A percentile compares a stretch with the other conserved stretches of the same genome.
Conservation (phyloP, 2,329 filamentous ascomycete species). For the Alternaria gansuensis region DNA sequence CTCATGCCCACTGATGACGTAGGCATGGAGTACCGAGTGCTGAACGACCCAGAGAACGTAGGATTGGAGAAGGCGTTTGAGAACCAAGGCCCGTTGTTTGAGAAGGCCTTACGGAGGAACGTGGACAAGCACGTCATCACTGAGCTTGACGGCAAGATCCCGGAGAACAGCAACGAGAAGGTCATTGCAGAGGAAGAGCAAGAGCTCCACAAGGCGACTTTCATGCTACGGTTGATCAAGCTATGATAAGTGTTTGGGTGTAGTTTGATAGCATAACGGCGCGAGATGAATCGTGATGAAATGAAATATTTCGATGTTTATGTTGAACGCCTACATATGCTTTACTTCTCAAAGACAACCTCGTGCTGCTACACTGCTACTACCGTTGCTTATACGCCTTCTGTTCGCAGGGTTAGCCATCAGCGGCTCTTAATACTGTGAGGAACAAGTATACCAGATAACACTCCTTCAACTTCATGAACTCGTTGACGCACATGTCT, state of each 20-base stretch:
- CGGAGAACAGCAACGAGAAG: conserved; percentile 60
- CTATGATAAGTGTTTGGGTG: conserved; percentile 57
- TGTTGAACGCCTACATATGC: background rate
- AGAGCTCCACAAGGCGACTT: conserved; percentile 83
- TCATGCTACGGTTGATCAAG: conserved; percentile 78
- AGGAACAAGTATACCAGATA: conserved; percentile 70
- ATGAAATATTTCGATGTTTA: conserved; percentile 17
- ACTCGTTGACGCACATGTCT: conserved; percentile 88
- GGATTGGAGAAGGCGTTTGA: conserved; percentile 76
- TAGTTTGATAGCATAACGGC: conserved; percentile 1
- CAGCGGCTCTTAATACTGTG: background rate
- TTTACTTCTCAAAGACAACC: background rate
- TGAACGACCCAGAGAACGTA: conserved; percentile 79
- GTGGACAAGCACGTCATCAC: conserved; percentile 74
- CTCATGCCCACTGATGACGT: conserved; percentile 92
- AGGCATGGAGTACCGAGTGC: conserved; percentile 88
- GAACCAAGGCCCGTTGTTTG: conserved; percentile 72
- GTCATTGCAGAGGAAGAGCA: conserved; percentile 85
- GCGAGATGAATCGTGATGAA: conserved; percentile 25
- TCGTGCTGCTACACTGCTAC: background rate
- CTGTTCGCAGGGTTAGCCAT: conserved; percentile 10
- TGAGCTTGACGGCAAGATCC: conserved; percentile 66
- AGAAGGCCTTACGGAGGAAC: conserved; percentile 79
- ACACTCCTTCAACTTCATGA: conserved; percentile 85
- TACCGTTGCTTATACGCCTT: conserved; percentile 48